A percentile compares a stretch with the other conserved stretches of the same genome.
phyloP scores from a whole-genome alignment of 345 rosid species.

The Euphorbia lathyris region DNA sequence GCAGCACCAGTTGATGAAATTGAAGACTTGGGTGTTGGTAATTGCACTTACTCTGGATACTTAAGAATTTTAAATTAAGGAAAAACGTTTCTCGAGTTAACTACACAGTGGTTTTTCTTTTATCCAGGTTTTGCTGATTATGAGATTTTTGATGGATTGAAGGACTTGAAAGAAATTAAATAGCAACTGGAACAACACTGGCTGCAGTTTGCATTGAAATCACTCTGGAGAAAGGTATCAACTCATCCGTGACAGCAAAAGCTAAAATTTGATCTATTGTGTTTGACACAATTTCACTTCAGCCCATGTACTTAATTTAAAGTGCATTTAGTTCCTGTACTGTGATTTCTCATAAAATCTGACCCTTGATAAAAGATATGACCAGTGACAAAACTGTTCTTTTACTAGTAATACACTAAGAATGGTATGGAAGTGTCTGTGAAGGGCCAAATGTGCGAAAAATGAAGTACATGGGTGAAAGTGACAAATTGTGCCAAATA shows the following conservation, averaged over 20 bases:
- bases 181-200: background rate
- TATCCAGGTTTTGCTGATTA: constrained; percentile 73
- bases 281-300: no score
- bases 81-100: background rate
- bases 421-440: no score
- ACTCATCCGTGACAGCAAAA: no score
- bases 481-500: no score
- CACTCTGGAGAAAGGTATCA: background rate
- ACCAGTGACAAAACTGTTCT: background rate
- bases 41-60: constrained; percentile 9
- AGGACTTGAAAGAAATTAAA: constrained; percentile 9
- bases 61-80: background rate
- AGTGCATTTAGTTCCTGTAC: no score
- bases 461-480: no score
- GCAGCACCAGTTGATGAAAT: constrained; percentile 48
- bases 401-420: no score
- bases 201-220: background rate
- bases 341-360: no score
- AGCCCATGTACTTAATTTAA: no score
- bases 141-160: constrained; percentile 55
- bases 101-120: constrained; percentile 13
- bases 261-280: no score
- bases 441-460: no score
- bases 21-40: constrained; percentile 70
- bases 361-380: no score